Evolutionary conservation across 306 rosid genomes (phyloP), one percentile per base, ranked within the genome.

Genomic region (Cicer cuneatum): DNA sequence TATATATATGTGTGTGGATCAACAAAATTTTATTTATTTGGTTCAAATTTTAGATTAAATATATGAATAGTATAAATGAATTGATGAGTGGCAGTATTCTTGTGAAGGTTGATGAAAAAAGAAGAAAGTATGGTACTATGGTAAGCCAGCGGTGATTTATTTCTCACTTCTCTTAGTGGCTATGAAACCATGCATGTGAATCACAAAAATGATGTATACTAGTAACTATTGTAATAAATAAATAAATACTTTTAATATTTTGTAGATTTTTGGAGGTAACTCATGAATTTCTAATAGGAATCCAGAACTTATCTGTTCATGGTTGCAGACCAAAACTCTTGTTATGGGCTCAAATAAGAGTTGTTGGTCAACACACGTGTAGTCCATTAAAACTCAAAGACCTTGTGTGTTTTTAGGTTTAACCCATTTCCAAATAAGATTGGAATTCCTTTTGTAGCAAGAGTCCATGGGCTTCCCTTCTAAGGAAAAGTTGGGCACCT

Each of bases 171-270:
- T 40, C 33, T 19, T 6, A 2, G 35, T 66, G 74, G 62, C 19
- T 76, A 65, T 74, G 67, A 81, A 57, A 52, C 47, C 74, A 71
- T 81, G 80, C 87, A 83, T 81, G 89, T 81, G 87, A 86, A 74
- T 68, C 33, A 33, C 65, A 39, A 57, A 14, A 72, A 52, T 59
- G 65, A 59, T 33, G 65, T 59, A 13, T 59, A 24, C 33, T 24
- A 24, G 33, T 24, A 59, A 33, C 65, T 33, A 59, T 33, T 29
- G 9, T 12, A 2, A 59, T 33, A 1, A 59, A 59, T 24, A 24
- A 57, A 12, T 56, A 24, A 10, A 10, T 29, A 29, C 8, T 12
- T 58, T 58, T 58, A 11, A 12, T 59, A 29, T 29, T 59, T 59
- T 33, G 40, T 33, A 59, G 41, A 24, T 24, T 57, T 57, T 12